Conservation (phyloP, 805 yeast genomes). For the Ogataea haglerorum region DNA sequence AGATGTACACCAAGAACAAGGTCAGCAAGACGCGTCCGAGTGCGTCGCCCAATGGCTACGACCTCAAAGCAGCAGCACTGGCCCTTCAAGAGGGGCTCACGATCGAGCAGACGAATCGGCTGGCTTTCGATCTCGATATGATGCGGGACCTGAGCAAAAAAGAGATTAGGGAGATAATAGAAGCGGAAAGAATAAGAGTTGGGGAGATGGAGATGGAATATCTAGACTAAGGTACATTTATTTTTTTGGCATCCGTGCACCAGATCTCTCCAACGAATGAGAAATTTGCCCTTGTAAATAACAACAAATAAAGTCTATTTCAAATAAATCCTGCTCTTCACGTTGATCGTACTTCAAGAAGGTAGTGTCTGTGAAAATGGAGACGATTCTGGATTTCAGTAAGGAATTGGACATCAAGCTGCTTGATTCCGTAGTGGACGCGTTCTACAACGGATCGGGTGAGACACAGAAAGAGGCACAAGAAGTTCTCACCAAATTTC, state of each 20-base stretch:
- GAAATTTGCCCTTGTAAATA: slow-evolving; percentile 21
- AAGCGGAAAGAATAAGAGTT: slow-evolving; percentile 12
- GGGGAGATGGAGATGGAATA: slow-evolving; percentile 5
- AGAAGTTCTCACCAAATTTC: slow-evolving; percentile 70
- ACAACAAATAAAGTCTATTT: slow-evolving; percentile 9
- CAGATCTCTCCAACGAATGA: slow-evolving; percentile 16
- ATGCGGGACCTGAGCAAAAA: slow-evolving; percentile 4
- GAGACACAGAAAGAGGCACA: slow-evolving; percentile 72
- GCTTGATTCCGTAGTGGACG: slow-evolving; percentile 79
- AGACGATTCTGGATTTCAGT: slow-evolving; percentile 79
- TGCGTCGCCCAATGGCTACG: not conserved
- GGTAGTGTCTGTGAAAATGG: slow-evolving; percentile 49
- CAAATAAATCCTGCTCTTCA: not conserved
- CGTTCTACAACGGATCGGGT: slow-evolving; percentile 80
- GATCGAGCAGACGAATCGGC: slow-evolving; percentile 45
- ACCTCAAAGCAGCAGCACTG: slow-evolving; percentile 51
- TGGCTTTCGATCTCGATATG: slow-evolving; percentile 29
- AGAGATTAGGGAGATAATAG: slow-evolving; percentile 10
- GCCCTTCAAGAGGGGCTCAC: slow-evolving; percentile 62
- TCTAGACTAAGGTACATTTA: not conserved
- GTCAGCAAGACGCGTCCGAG: not conserved
- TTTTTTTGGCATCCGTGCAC: slow-evolving; percentile 12
- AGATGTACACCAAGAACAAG: slow-evolving; percentile 25
- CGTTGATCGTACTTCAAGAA: slow-evolving; percentile 2
- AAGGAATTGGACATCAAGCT: slow-evolving; percentile 75